Conservation (phyloP, 352 stramenopile genomes). For the Globisporangium solare region DNA sequence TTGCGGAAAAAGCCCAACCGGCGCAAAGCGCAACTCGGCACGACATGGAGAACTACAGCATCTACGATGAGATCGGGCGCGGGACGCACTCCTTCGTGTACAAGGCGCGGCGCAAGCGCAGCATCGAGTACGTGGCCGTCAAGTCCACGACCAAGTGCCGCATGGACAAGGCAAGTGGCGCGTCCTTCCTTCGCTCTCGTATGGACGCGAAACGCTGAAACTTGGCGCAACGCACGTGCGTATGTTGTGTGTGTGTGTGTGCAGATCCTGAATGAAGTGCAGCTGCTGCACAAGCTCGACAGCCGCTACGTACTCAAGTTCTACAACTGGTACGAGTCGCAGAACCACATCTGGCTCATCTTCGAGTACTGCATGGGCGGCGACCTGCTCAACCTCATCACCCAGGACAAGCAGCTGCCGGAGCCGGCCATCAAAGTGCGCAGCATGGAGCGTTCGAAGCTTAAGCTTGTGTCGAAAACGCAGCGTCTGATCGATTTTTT, state of each 20-base stretch:
- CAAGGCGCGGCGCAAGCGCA: slow-evolving; percentile 90
- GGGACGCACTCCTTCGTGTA: slow-evolving; percentile 91
- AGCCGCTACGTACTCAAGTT: slow-evolving; percentile 89
- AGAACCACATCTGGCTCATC: slow-evolving; percentile 95
- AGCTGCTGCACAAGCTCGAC: slow-evolving; percentile 85
- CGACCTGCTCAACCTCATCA: slow-evolving; percentile 88
- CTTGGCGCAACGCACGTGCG: too few species aligned
- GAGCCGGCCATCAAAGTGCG: slow-evolving; percentile 67
- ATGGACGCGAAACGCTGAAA: not conserved
- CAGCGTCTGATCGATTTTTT: too few species aligned
- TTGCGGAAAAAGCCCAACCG: not conserved
- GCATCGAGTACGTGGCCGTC: slow-evolving; percentile 92
- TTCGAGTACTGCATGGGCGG: slow-evolving; percentile 92
- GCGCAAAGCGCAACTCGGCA: too few species aligned
- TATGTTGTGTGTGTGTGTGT: too few species aligned
- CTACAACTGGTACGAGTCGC: slow-evolving; percentile 94
- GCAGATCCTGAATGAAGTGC: slow-evolving; percentile 84
- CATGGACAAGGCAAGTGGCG: slow-evolving; percentile 85
- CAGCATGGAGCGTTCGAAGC: not conserved
- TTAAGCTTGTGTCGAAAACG: not conserved
- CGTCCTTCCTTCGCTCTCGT: too few species aligned
- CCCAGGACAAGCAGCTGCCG: slow-evolving; percentile 82
- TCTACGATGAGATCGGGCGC: slow-evolving; percentile 91
- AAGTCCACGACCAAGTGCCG: slow-evolving; percentile 90
- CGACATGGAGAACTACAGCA: slow-evolving; percentile 93